Conservation (phyloP, 2,329 filamentous ascomycete genomes). For the Fusarium sterilihyphosum region DNA sequence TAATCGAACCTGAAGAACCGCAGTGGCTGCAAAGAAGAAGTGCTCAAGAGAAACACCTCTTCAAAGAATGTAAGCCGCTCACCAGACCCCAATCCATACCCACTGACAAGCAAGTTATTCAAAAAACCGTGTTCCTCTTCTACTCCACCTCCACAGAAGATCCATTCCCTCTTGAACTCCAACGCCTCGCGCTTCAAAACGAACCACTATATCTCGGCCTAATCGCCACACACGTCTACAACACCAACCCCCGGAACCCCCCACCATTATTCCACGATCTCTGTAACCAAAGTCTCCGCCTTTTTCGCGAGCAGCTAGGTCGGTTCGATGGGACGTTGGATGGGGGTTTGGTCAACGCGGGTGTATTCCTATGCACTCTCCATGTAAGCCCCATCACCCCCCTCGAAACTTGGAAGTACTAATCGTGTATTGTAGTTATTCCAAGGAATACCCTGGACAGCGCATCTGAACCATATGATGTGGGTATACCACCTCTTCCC, state of each 20-base stretch:
- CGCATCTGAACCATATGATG: slow-evolving; percentile 29
- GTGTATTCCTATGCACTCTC: slow-evolving; percentile 24
- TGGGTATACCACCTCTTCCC: slow-evolving; percentile 27
- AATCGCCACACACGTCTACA: slow-evolving; percentile 25
- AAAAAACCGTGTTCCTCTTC: slow-evolving; percentile 19
- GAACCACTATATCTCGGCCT: slow-evolving; percentile 21
- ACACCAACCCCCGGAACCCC: slow-evolving; percentile 2
- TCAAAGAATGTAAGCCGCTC: background rate
- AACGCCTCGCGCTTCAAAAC: background rate
- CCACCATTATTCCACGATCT: slow-evolving; percentile 9
- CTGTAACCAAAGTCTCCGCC: slow-evolving; percentile 18
- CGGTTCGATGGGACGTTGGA: slow-evolving; percentile 3
- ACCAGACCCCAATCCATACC: fast-evolving
- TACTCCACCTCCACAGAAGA: slow-evolving; percentile 27
- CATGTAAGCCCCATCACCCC: background rate
- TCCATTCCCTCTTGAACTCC: background rate
- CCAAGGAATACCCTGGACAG: slow-evolving; percentile 26
- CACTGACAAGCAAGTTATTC: background rate
- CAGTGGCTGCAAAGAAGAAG: background rate
- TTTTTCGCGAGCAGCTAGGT: slow-evolving; percentile 16
- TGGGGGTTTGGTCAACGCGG: slow-evolving; percentile 6
- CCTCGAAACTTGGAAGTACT: too few species aligned
- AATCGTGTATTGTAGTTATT: slow-evolving; percentile 1
- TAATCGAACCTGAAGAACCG: background rate
- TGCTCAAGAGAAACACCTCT: background rate